Percentiles rank a stretch among this genome's conserved stretches.
These are phyloP conservation scores for Hericium coralloides DNA, from an alignment of 768 basidiomycete genomes.

Conservation along the genomic window DNA sequence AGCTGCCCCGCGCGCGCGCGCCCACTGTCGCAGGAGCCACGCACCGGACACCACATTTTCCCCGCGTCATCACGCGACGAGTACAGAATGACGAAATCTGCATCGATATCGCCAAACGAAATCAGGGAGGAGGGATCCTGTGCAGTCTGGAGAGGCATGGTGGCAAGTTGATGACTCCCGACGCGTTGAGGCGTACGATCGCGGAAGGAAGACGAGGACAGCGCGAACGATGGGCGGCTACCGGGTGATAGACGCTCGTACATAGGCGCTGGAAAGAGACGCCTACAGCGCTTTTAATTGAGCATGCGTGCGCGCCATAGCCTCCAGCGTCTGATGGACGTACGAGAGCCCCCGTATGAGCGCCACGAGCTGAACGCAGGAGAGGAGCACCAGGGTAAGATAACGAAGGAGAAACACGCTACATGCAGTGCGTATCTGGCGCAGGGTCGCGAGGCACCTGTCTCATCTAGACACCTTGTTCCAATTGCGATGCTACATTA, in stretches of 20 bases:
- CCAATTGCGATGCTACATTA: too few relatives aligned
- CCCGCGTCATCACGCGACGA: slow-evolving; percentile 53
- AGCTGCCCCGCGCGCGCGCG: neutral
- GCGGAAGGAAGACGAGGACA: neutral
- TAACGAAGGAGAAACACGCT: too few relatives aligned
- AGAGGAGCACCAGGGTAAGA: too few relatives aligned
- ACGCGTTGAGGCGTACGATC: neutral
- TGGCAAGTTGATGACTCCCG: neutral
- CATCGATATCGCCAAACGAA: slow-evolving; percentile 32
- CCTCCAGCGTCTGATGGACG: too few relatives aligned
- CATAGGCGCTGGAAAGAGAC: neutral
- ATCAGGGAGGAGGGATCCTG: slow-evolving; percentile 29
- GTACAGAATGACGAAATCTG: slow-evolving; percentile 59
- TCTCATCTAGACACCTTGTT: too few relatives aligned
- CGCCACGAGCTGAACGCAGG: too few relatives aligned
- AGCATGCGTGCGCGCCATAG: too few relatives aligned
- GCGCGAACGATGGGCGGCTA: neutral
- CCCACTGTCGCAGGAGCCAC: slow-evolving; percentile 14
- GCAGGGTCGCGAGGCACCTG: too few relatives aligned
- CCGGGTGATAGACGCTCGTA: neutral
- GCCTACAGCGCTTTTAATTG: neutral
- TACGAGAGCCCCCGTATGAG: too few relatives aligned
- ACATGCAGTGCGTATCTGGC: too few relatives aligned
- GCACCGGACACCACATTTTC: slow-evolving; percentile 63
- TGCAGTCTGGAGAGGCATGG: slow-evolving; percentile 11